Conservation (phyloP, 2,329 filamentous ascomycete genomes). For the Sarocladium strictum region DNA sequence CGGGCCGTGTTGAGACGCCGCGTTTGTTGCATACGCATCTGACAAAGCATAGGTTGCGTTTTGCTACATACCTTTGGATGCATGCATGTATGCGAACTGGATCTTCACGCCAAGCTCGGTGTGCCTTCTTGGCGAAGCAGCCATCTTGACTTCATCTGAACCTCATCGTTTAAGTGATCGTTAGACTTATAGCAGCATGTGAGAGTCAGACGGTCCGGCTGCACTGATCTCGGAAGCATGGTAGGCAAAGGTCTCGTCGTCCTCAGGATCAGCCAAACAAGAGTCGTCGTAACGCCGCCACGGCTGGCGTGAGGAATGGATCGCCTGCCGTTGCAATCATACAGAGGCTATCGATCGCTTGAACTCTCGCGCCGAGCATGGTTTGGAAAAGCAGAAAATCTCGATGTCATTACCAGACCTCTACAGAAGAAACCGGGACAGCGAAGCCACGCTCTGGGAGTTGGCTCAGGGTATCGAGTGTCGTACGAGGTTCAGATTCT, state of each 20-base stretch:
- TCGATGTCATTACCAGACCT: too few species aligned
- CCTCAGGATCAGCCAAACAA: neutral
- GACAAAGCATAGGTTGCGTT: neutral
- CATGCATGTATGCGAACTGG: neutral
- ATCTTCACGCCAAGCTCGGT: slow-evolving; percentile 5
- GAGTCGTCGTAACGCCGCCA: neutral
- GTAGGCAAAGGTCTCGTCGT: neutral
- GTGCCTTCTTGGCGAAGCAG: slow-evolving; percentile 4
- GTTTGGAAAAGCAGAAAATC: too few species aligned
- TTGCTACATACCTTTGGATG: neutral
- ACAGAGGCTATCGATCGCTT: too few species aligned
- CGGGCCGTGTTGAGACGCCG: neutral
- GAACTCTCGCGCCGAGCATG: too few species aligned
- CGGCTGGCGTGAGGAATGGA: neutral
- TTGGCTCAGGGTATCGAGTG: too few species aligned
- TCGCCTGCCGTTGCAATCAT: too few species aligned
- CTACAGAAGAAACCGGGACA: too few species aligned
- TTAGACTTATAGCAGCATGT: neutral
- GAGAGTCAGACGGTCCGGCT: neutral
- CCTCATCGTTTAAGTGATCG: neutral
- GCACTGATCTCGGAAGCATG: neutral
- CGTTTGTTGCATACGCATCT: neutral
- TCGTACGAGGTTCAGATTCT: too few species aligned
- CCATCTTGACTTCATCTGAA: slow-evolving; percentile 5
- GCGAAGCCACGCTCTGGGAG: too few species aligned